These are phyloP conservation scores for Chaetomiaceae sp. DNA, from an alignment of 2,329 filamentous ascomycete genomes.

Conservation along the genomic window DNA sequence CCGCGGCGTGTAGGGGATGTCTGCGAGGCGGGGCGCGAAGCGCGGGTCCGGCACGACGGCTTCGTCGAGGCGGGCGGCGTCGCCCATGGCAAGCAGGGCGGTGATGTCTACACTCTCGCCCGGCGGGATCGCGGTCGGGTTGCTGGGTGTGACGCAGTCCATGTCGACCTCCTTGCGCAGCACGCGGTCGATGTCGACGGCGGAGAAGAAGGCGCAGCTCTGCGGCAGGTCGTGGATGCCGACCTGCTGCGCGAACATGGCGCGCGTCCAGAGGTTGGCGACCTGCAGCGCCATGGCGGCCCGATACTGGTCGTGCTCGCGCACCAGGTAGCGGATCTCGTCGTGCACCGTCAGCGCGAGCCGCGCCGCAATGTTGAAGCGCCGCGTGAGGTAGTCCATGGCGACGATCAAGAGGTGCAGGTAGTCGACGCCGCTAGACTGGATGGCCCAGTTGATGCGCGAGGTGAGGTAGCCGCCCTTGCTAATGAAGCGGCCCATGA, in stretches of 20 bases:
- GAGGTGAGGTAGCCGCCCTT: conserved; percentile 92
- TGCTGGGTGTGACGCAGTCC: conserved; percentile 90
- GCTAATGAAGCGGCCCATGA: conserved; percentile 81
- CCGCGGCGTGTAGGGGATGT: conserved; percentile 63
- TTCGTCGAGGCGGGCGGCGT: conserved; percentile 62
- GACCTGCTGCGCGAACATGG: conserved; percentile 96
- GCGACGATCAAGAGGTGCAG: conserved; percentile 85
- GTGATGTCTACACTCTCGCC: conserved; percentile 84
- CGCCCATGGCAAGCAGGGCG: conserved; percentile 66
- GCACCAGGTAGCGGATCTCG: conserved; percentile 90
- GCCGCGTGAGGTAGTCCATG: conserved; percentile 88
- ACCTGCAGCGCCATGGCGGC: conserved; percentile 90
- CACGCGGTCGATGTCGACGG: conserved; percentile 90
- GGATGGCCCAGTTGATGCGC: conserved; percentile 98
- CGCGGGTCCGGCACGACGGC: conserved; percentile 48
- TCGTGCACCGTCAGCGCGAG: conserved; percentile 94
- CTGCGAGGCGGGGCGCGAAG: conserved; percentile 51
- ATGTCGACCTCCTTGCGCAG: conserved; percentile 98
- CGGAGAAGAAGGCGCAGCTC: conserved; percentile 90
- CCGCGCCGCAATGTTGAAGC: conserved; percentile 78
- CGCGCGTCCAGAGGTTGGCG: conserved; percentile 91
- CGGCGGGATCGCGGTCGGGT: conserved; percentile 68
- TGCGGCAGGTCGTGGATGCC: conserved; percentile 94
- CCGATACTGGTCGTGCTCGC: conserved; percentile 77
- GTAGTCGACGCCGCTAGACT: conserved; percentile 95